Evolutionary conservation across 345 rosid species (phyloP), one percentile per base, ranked within the genome.

Genomic region (Fremontodendron californicum): DNA sequence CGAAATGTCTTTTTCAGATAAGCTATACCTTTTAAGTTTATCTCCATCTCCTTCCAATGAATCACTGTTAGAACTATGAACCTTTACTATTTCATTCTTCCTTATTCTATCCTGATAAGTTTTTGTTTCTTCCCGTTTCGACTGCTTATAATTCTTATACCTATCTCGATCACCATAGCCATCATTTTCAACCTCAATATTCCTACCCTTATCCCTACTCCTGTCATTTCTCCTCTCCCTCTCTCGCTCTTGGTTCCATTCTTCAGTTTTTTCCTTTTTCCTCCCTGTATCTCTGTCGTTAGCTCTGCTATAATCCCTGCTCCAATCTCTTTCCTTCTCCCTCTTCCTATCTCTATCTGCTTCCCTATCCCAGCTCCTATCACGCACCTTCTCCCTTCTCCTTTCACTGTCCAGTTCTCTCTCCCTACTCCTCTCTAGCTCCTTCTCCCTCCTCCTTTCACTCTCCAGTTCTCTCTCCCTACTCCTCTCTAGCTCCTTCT

Each of bases 341-440:
- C 87, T 83, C 62, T 74, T 86, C 80, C 81, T 83, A 63, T 61
- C 83, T 80, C 82, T 81, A 68, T 81, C 86, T 72, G 78, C 79
- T 67, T 85, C 90, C 81, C 75, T 80, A 19, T 78, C 82, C 69
- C 78, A 80, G 83, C 84, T 84, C 80, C 74, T 70, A n/a, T 89
- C 86, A 35, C 82, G 80, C 71, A 82, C 84, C 77, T 78, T 85
- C 76, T 83, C 86, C 79, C 83, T 85, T 78, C 83, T 79, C 78
- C 84, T 75, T 57, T 77, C 87, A 70, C 78, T 21, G 40, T 81
- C 91, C 40, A 55, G 65, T 43, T 84, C 93, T 73, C 85, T 65
- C n/a, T 85, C 90, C 85, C 79, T 81, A 76, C 86, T 82, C 84
- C 85, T 85, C 68, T 82, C 88, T 48, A 68, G 79, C 60, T 88